These are phyloP conservation scores for Tuctoria greenei DNA, from an alignment of 176 grass and related monocot genomes.

Conservation along the genomic window DNA sequence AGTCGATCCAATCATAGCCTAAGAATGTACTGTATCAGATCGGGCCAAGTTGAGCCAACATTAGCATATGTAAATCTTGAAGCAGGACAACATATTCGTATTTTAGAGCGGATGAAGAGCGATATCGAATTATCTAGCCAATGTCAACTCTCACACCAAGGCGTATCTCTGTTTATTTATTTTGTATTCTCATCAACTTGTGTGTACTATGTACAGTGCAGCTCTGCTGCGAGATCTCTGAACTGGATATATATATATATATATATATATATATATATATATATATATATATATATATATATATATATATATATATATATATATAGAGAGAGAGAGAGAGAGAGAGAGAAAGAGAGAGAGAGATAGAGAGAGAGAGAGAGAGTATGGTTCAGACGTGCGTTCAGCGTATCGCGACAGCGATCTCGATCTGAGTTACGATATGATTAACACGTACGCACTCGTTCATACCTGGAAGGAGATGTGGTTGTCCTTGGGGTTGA, in stretches of 20 bases:
- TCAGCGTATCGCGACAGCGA: neutral
- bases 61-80: no score
- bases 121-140: neutral
- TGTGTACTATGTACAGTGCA: neutral
- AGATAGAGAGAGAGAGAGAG: neutral
- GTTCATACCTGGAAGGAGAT: constrained; percentile 69
- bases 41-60: no score
- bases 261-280: no score
- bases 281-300: no score
- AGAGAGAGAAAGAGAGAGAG: no score
- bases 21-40: no score
- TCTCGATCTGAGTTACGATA: neutral
- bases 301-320: no score
- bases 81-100: neutral
- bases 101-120: neutral
- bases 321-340: no score
- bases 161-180: neutral
- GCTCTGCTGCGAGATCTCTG: neutral
- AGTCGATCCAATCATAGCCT: no score
- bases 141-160: neutral
- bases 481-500: constrained; percentile 86
- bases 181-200: neutral
- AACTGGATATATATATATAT: no score
- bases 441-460: neutral
- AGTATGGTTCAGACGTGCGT: neutral